Base-by-base conservation (phyloP, 2,329 filamentous ascomycete genomes). In the Elsinoe arachidis region DNA sequence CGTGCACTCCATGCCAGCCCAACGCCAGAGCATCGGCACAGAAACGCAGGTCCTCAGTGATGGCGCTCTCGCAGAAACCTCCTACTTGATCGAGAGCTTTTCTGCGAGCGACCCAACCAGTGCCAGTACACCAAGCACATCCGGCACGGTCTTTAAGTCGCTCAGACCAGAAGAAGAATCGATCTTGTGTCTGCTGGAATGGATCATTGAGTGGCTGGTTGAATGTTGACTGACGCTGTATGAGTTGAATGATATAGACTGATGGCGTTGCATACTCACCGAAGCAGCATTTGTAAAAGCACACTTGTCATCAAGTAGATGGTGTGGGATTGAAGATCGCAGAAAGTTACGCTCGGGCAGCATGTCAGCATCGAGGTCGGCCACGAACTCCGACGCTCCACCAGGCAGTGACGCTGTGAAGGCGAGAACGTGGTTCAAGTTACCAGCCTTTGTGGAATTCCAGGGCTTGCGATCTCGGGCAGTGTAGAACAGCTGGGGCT, bases 361-460 rank as follows among this genome's bases (percentile, higher is more conserved):
- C 83, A 86, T 86, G 65, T 86, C 83, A 15, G 82, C 82, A 65
- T 86, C 83, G 34, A 86, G 71, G 35, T 80, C 79, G 14, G 81
- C 82, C 65, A 85, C 79, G 57, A 61, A 64, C 14, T 62, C 61
- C 19, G 59, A 61, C n/a, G 59, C 59, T 21, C 63, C 61, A 26
- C 63, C 60, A 10, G 61, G 60, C 12, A 63, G 60, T 17, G 53
- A 59, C 43, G 58, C 58, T 12, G 61, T 60, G 12, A 62, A 58
- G 6, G 62, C 61, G 23, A 51, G 58, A 34, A 79, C 83, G 57
- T 81, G 79, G 68, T 84, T 85, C 56, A 85, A 70, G 65, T 85
- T 85, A 52, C 82, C 82, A 1, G 82, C 81, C 71, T 85, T 85
- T 6, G 19, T 46, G n/a, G n/a, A 21, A 4, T n/a, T 30, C n/a